Base-by-base conservation (phyloP, 345 rosid genomes). In the Capsella bursapastoris region DNA sequence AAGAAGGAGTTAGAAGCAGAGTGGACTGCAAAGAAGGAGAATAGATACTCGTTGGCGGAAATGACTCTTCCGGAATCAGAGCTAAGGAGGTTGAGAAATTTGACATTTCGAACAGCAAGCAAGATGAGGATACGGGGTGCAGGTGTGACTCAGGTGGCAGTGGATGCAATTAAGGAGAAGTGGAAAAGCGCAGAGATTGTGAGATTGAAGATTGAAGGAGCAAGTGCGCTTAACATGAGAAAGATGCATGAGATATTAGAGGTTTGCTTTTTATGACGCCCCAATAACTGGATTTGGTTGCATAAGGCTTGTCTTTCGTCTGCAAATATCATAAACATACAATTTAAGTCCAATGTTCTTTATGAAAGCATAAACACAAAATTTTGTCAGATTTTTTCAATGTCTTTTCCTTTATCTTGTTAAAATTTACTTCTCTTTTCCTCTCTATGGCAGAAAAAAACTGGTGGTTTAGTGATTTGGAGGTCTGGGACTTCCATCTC, bases 381-480 rank as follows among this genome's bases (percentile, higher is more conserved):
- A 8, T 16, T 6, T 67, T 38, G 15, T 50, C 6, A 18, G 29
- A 12, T 41, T 68, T 11, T 8, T 18, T 5, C n/a, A 59, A 38
- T 65, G 22, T 28, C 8, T 8, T 43, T 7, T 71, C 44, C 13
- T 72, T 43, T 14, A 5, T 65, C 12, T 22, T 60, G n/a, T 52
- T 63, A 31, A 38, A 49, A 37, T 38, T 13, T 50, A 13, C 7
- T 22, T 29, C 1, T 63, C 56, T 37, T 38, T 49, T 15, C 50
- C 37, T 35, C 64, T 75, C 64, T 38, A 5, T 80, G 57, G 53
- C 84, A 91, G 98, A 91, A 80, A 84, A 94, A 85, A 82, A 91
- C 97, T 31, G 96, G 97, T 67, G 98, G 98, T 35, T 83, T 94
- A 80, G 98, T 94, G 74, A 83, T 94, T 68, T 94, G 98, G 98